Evolutionary conservation across 139 green algal species (phyloP).

Genomic region (Pseudopediastrum boryanum): DNA sequence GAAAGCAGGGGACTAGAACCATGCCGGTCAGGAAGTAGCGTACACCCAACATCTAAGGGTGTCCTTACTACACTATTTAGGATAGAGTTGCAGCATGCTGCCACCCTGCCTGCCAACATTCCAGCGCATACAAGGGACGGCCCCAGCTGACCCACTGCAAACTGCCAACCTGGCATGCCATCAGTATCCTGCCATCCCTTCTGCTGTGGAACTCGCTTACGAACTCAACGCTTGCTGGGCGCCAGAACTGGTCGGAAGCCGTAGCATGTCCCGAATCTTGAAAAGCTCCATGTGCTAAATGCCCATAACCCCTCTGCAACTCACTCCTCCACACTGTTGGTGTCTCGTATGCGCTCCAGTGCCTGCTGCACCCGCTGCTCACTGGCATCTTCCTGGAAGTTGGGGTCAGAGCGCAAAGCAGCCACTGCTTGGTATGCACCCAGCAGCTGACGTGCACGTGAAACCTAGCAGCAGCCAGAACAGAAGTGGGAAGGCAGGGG

Average conservation of each 20-base stretch:
- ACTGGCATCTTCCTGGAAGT: conserved; percentile 62
- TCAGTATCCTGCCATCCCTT: no score
- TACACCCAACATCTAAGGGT: no score
- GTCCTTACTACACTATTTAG: background rate
- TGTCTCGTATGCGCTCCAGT: conserved; percentile 12
- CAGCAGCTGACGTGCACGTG: conserved; percentile 34
- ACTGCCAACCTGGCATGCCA: no score
- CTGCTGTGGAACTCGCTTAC: no score
- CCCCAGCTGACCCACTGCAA: no score
- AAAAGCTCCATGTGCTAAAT: background rate
- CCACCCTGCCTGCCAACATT: no score
- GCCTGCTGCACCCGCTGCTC: conserved; percentile 17
- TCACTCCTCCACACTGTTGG: conserved; percentile 32
- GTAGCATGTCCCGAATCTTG: background rate
- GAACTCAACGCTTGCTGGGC: no score
- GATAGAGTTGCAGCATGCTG: background rate
- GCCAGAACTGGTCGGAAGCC: no score
- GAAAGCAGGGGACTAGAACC: no score
- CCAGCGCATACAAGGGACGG: no score
- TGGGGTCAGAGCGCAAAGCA: conserved; percentile 53
- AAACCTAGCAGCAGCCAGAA: conserved; percentile 1
- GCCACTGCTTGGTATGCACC: conserved; percentile 33
- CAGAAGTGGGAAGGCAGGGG: background rate
- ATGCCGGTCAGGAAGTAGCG: no score
- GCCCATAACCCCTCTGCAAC: background rate